A percentile compares a stretch with the other conserved stretches of the same genome.
Conservation (phyloP, 768 basidiomycete genomes). For the Suillus cothurnatus region DNA sequence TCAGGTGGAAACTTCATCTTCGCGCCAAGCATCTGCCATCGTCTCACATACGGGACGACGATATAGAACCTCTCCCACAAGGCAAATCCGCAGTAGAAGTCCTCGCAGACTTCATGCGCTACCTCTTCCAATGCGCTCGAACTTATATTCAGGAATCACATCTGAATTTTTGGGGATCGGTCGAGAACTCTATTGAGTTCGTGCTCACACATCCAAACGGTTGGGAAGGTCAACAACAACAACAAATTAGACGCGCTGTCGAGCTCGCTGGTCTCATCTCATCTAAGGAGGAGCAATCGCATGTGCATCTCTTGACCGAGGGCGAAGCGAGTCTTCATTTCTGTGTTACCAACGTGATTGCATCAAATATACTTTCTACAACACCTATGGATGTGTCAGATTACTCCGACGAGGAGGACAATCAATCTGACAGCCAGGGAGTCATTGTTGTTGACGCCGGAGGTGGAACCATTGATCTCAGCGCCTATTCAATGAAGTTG, state of each 20-base stretch:
- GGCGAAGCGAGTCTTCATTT: slow-evolving; percentile 31
- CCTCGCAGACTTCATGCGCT: slow-evolving; percentile 29
- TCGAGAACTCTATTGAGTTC: slow-evolving; percentile 24
- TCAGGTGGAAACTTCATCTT: slow-evolving; percentile 40
- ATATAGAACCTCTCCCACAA: slow-evolving; percentile 26
- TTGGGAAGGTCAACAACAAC: slow-evolving; percentile 33
- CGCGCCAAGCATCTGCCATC: slow-evolving; percentile 28
- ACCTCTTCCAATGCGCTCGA: slow-evolving; percentile 25
- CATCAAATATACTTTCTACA: slow-evolving; percentile 28
- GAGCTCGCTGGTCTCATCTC: slow-evolving; percentile 25
- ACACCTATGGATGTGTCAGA: slow-evolving; percentile 6
- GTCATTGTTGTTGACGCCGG: slow-evolving; percentile 52
- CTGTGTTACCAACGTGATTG: slow-evolving; percentile 46
- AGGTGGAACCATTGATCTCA: slow-evolving; percentile 40
- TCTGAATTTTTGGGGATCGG: slow-evolving; percentile 32
- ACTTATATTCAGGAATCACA: slow-evolving; percentile 27
- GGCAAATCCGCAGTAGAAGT: slow-evolving; percentile 22
- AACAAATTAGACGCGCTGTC: slow-evolving; percentile 29
- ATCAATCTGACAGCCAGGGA: slow-evolving; percentile 31
- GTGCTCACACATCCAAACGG: slow-evolving; percentile 33
- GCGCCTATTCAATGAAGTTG: slow-evolving; percentile 34
- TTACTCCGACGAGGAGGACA: slow-evolving; percentile 1
- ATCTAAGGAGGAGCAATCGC: slow-evolving; percentile 10
- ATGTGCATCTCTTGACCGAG: slow-evolving; percentile 28
- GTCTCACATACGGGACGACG: slow-evolving; percentile 23